Base-by-base conservation (phyloP, 108 stramenopile genomes). In the Discostella pseudostelligera region DNA sequence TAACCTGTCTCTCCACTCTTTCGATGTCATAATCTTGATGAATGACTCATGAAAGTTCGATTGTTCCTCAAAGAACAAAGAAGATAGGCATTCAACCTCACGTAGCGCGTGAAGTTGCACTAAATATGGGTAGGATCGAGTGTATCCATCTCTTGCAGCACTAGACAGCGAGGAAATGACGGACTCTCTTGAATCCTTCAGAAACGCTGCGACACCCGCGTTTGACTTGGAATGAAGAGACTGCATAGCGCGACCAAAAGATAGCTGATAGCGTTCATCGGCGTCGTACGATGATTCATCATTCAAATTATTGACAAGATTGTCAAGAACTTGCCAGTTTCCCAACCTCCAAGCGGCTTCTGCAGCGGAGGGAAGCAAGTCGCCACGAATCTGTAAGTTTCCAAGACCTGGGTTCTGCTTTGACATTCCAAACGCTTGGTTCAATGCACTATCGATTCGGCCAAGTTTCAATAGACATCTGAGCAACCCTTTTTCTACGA, bases 321-420 rank as follows among this genome's bases (percentile, higher is more conserved):
- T 39, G 26, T 76, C 80, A 21, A 94, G 75, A 19, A 69, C 65
- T 17, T 82, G 67, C 95, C 95, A 96, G 39, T 75, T 78, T 16
- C 92, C 92, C 32, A 96, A 82, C 39, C 86, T 81, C 90, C 90
- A 92, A 20, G 95, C 85, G 8, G 95, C 95, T 59, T 96, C 87
- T 12, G 83, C 80, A 48, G 92, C 90, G 67, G 53, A 88, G 69
- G 57, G 71, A 26, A 65, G 56, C 26, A 76, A 57, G 28, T 70
- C 72, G 36, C 50, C 39, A 46, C 48, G 48, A 26, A 70, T 37
- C 11, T 36, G 21, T 16, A 47, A 24, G 26, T 44, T 54, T 51
- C 43, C 61, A 36, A 64, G 32, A n/a, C 8, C 16, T 6, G 19
- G 26, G 32, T 58, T 29, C 20, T 54, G 56, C 16, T 40, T 73